phyloP scores from a whole-genome alignment of 805 yeast genomes.

The Nakazawaea laoshanensis region DNA sequence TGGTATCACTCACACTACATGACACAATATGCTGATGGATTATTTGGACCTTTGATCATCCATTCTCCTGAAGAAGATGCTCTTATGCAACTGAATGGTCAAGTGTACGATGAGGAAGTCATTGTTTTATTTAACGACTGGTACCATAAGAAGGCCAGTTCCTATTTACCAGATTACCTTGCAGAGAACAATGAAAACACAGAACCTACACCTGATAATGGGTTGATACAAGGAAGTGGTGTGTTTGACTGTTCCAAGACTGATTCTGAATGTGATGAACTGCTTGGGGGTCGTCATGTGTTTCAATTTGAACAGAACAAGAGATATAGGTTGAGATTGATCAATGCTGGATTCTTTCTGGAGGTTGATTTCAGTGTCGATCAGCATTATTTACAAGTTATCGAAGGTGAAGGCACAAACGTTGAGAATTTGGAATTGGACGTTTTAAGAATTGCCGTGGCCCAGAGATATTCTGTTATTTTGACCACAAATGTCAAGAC shows the following conservation, averaged over 20 bases:
- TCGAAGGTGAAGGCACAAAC: conserved; percentile 53
- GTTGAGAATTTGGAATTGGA: conserved; percentile 30
- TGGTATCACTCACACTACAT: conserved; percentile 19
- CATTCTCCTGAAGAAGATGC: conserved; percentile 14
- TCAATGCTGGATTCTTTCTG: conserved; percentile 50
- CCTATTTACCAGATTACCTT: conserved; percentile 12
- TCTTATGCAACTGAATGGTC: conserved; percentile 12
- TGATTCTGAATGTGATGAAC: conserved; percentile 8
- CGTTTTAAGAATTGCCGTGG: conserved; percentile 13
- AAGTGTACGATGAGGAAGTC: conserved; percentile 38
- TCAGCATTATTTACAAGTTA: conserved; percentile 41
- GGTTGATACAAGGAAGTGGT: conserved; percentile 15
- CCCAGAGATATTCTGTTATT: conserved; percentile 16
- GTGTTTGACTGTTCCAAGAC: conserved; percentile 13
- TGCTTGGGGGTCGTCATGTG: conserved; percentile 9
- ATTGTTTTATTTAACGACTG: conserved; percentile 36
- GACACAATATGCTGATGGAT: conserved; percentile 18
- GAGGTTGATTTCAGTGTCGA: conserved; percentile 48
- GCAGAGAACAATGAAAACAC: conserved; percentile 15
- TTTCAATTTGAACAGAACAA: conserved; percentile 30
- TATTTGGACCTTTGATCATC: conserved; percentile 15
- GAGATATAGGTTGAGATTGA: conserved; percentile 39
- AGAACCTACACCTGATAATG: conserved; percentile 18
- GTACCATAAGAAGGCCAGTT: conserved; percentile 29
- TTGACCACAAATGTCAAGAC: conserved; percentile 9